phyloP scores from a whole-genome alignment of 202 grass and related monocot genomes.

The Alloteropsis angusta region DNA sequence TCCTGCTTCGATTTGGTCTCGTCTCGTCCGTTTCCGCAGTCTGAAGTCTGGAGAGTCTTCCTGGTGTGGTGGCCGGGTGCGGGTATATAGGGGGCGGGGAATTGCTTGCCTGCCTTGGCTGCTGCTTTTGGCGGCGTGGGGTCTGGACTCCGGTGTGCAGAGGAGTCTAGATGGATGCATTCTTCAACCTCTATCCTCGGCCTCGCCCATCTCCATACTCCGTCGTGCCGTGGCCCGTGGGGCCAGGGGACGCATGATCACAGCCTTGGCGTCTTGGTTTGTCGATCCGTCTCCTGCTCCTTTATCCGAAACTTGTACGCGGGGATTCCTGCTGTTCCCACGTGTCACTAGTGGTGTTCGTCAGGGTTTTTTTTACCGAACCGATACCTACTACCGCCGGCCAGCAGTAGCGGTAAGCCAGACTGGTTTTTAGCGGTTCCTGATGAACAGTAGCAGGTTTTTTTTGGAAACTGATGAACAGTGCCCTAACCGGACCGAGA shows the following conservation, averaged over 20 bases:
- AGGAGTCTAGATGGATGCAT: conserved; percentile 14
- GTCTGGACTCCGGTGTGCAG: neutral
- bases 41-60: neutral
- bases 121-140: neutral
- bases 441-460: too few species aligned
- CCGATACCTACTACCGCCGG: too few species aligned
- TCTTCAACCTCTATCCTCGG: neutral
- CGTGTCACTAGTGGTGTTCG: too few species aligned
- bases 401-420: too few species aligned
- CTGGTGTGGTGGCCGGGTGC: too few species aligned
- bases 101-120: neutral
- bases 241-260: neutral
- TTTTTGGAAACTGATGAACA: too few species aligned
- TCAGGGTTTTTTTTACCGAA: too few species aligned
- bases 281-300: neutral
- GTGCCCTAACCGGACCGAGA: too few species aligned
- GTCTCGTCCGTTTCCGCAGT: neutral
- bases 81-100: neutral
- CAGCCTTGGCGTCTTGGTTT: too few species aligned
- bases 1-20: conserved; percentile 14
- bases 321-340: neutral
- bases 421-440: too few species aligned
- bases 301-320: conserved; percentile 8
- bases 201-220: neutral
- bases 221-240: conserved; percentile 2